Percentiles rank a stretch among this genome's conserved stretches.
Evolutionary conservation across 768 basidiomycete species (phyloP).

Genomic region (Sporobolomyces phaffii): DNA sequence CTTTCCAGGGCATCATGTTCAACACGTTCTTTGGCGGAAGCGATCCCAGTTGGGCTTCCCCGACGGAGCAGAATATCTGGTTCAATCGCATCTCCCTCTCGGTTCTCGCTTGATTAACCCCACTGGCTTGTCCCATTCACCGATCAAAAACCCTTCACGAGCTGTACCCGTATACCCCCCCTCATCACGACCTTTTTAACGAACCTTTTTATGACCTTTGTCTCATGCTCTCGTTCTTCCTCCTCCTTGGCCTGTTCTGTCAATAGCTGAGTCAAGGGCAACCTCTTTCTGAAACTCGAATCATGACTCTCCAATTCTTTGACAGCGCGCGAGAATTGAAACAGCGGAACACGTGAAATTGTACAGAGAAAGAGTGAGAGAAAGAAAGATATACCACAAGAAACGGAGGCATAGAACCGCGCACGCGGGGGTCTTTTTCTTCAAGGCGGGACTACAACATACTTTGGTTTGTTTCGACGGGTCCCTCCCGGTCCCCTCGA

Average conservation of each 20-base stretch:
- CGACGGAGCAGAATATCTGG: conserved; percentile 26
- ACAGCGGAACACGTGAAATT: no score
- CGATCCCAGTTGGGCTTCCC: conserved; percentile 7
- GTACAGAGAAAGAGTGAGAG: no score
- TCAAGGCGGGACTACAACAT: background rate
- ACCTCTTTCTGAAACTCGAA: no score
- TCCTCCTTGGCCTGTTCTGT: conserved; percentile 6
- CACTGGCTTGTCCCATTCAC: no score
- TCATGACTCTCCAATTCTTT: no score
- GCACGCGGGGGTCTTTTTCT: no score
- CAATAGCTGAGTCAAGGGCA: no score
- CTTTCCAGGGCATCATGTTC: conserved; percentile 8
- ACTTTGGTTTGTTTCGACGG: conserved; percentile 14
- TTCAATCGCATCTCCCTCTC: conserved; percentile 22
- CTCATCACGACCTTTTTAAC: background rate
- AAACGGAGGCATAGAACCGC: no score
- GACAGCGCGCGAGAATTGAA: no score
- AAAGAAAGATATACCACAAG: no score
- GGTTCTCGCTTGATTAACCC: conserved; percentile 9
- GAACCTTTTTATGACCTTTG: background rate
- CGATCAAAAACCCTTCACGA: no score
- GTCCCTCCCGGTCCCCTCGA: background rate
- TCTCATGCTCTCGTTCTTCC: background rate
- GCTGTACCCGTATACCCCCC: background rate
- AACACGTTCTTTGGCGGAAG: conserved; percentile 38